Conservation (phyloP, 169 alveolate species). For the Cyclospora cayetanensis region DNA sequence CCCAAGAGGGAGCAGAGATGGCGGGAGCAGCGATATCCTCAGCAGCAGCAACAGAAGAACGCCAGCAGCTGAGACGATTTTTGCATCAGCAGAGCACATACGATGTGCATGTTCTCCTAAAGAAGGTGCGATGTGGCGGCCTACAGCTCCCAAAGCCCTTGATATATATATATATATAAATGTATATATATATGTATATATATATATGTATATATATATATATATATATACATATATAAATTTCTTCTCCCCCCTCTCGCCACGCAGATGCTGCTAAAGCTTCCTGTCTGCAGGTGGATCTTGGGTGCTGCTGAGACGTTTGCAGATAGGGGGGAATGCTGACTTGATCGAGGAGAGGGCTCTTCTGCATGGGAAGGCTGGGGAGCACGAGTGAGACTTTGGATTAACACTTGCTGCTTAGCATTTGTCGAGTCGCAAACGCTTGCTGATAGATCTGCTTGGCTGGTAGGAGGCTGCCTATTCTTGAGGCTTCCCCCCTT, state of each 20-base stretch:
- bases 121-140: too few species aligned
- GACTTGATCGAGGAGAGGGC: constrained; percentile 11
- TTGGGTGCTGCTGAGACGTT: constrained; percentile 7
- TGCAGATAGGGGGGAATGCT: constrained; percentile 8
- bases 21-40: neutral
- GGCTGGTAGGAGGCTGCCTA: too few species aligned
- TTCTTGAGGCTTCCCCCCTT: too few species aligned
- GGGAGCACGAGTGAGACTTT: constrained; percentile 5
- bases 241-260: too few species aligned
- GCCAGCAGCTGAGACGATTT: neutral
- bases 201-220: too few species aligned
- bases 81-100: constrained; percentile 23
- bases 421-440: neutral
- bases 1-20: neutral
- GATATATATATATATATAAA: too few species aligned
- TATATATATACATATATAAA: too few species aligned
- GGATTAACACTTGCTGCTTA: neutral
- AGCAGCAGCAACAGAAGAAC: neutral
- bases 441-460: neutral
- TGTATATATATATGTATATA: too few species aligned
- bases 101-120: neutral
- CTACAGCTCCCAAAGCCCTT: too few species aligned
- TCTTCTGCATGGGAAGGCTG: neutral
- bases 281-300: too few species aligned
- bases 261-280: too few species aligned